A percentile compares a stretch with the other conserved stretches of the same genome.
phyloP scores from a whole-genome alignment of 2,329 filamentous ascomycete genomes.

The Coniochaeta sp. region DNA sequence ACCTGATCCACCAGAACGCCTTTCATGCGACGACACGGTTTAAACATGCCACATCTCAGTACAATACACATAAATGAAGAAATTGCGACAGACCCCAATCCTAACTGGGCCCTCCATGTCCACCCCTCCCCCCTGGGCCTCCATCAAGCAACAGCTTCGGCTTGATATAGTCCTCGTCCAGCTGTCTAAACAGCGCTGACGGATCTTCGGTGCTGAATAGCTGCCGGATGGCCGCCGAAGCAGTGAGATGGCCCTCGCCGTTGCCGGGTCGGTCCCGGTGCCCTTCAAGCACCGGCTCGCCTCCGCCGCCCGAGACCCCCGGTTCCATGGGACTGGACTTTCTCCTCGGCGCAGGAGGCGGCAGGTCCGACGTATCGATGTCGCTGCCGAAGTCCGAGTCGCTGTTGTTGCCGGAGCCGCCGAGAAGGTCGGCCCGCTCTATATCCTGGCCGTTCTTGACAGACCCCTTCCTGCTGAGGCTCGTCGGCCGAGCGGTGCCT shows the following conservation, averaged over 20 bases:
- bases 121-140: conserved; percentile 17
- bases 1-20: neutral
- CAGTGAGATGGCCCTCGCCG: conserved; percentile 46
- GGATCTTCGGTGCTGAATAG: conserved; percentile 83
- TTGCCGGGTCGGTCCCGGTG: conserved; percentile 18
- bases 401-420: conserved; percentile 31
- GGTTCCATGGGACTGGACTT: conserved; percentile 31
- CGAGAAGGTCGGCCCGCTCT: conserved; percentile 51
- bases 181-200: conserved; percentile 78
- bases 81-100: neutral
- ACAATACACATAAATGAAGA: neutral
- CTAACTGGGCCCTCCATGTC: neutral
- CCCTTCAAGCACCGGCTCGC: conserved; percentile 10
- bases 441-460: conserved; percentile 33
- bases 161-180: conserved; percentile 96
- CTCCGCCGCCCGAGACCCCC: conserved; percentile 8
- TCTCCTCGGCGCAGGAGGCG: conserved; percentile 46
- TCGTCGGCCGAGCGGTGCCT: conserved; percentile 29
- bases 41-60: neutral
- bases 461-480: conserved; percentile 46
- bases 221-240: conserved; percentile 69
- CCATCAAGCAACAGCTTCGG: conserved; percentile 81
- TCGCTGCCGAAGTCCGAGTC: conserved; percentile 57
- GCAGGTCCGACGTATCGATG: conserved; percentile 60
- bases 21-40: neutral